phyloP scores from a whole-genome alignment of 805 yeast genomes.

The Saccharomycopsis fibuligera region DNA sequence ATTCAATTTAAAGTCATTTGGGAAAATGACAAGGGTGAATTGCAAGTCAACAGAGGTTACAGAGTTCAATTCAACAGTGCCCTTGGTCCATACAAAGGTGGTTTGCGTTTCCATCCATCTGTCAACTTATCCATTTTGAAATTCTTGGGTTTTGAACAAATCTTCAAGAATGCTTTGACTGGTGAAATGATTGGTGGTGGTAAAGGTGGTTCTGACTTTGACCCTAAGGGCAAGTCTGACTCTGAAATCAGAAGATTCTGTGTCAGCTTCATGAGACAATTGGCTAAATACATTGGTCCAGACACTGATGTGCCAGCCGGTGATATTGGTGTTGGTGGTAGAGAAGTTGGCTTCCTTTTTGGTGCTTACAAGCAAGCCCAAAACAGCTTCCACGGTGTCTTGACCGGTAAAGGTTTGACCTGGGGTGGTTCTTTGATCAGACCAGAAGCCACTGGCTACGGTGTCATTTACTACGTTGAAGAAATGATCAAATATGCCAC shows the following conservation, averaged over 20 bases:
- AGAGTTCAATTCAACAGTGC: slow-evolving; percentile 98
- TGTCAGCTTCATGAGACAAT: slow-evolving; percentile 90
- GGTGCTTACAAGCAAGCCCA: slow-evolving; percentile 93
- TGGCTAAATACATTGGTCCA: slow-evolving; percentile 92
- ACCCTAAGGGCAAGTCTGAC: slow-evolving; percentile 93
- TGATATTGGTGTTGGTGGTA: slow-evolving; percentile 97
- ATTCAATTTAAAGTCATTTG: slow-evolving; percentile 96
- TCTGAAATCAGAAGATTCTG: slow-evolving; percentile 96
- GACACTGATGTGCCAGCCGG: slow-evolving; percentile 99
- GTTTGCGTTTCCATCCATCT: slow-evolving; percentile 95
- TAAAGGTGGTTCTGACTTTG: slow-evolving; percentile 98
- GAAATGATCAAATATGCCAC: slow-evolving; percentile 95
- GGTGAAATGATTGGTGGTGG: slow-evolving; percentile 99
- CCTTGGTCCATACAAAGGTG: slow-evolving; percentile 98
- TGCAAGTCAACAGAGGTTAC: slow-evolving; percentile 95
- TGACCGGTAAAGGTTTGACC: slow-evolving; percentile 94
- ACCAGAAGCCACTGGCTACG: slow-evolving; percentile 99
- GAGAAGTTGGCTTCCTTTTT: slow-evolving; percentile 89
- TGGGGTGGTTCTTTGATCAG: slow-evolving; percentile 99
- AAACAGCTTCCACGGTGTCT: slow-evolving; percentile 94
- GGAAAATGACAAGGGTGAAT: slow-evolving; percentile 91
- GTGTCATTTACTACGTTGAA: slow-evolving; percentile 93
- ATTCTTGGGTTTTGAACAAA: slow-evolving; percentile 97
- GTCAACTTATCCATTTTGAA: slow-evolving; percentile 92
- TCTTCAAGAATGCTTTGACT: slow-evolving; percentile 95